These are phyloP conservation scores for Chlamydomonas asymmetrica DNA, from an alignment of 139 green algal genomes.

Conservation along the genomic window DNA sequence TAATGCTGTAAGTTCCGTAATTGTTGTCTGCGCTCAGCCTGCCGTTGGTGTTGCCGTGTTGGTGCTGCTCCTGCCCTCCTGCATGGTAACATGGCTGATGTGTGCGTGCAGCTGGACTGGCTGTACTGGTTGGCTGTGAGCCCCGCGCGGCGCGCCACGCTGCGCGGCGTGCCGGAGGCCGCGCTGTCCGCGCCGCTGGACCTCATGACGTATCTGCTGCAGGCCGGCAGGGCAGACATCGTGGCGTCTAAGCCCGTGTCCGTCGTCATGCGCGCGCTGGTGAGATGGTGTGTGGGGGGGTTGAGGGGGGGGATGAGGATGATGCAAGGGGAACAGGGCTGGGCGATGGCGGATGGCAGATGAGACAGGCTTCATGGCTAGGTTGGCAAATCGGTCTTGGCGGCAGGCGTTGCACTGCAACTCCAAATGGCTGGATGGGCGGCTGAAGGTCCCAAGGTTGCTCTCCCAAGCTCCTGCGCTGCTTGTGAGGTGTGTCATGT, in stretches of 20 bases:
- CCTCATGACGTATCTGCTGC: constrained; percentile 56
- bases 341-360: too few relatives aligned
- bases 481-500: too few relatives aligned
- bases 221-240: constrained; percentile 35
- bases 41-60: too few relatives aligned
- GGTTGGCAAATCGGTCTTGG: too few relatives aligned
- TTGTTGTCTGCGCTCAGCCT: too few relatives aligned
- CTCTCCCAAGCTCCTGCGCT: too few relatives aligned
- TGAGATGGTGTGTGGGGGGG: constrained; percentile 3
- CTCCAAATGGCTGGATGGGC: neutral
- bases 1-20: too few relatives aligned
- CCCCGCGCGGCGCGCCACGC: neutral
- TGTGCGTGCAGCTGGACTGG: constrained; percentile 49
- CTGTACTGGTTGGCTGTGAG: constrained; percentile 40
- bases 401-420: too few relatives aligned
- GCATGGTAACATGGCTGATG: neutral
- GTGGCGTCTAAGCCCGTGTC: constrained; percentile 36
- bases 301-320: neutral
- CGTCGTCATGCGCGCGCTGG: constrained; percentile 32
- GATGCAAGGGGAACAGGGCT: too few relatives aligned
- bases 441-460: constrained; percentile 45
- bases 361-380: too few relatives aligned
- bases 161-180: constrained; percentile 52
- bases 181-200: constrained; percentile 52
- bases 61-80: too few relatives aligned